phyloP scores from a whole-genome alignment of 2,329 filamentous ascomycete genomes.

The Ophiostoma perfectum region DNA sequence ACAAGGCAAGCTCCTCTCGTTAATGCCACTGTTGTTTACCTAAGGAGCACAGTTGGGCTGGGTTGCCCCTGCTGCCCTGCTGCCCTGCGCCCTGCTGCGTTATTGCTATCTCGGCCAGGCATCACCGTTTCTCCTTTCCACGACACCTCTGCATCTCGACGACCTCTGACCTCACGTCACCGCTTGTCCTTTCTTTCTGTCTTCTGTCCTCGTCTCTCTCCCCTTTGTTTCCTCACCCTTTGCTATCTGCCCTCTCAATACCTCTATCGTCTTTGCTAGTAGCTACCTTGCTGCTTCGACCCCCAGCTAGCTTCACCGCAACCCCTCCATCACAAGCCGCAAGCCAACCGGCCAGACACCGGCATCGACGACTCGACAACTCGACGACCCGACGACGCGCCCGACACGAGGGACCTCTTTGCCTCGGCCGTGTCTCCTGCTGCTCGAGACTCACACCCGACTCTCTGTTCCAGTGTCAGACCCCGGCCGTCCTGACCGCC shows the following conservation, averaged over 20 bases:
- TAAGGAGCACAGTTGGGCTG: conserved; percentile 7
- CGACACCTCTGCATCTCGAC: conserved; percentile 6
- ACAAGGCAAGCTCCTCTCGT: conserved; percentile 4
- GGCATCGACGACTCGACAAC: not conserved
- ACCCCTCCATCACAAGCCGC: conserved; percentile 11
- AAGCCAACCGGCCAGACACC: not conserved
- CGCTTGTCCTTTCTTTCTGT: not conserved
- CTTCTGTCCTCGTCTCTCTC: not conserved
- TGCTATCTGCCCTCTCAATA: not conserved
- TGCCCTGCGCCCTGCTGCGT: not conserved
- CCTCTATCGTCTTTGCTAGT: not conserved
- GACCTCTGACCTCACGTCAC: conserved; percentile 6
- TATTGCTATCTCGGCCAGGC: conserved; percentile 19
- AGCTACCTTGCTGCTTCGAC: not conserved
- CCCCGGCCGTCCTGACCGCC: not conserved
- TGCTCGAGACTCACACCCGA: not conserved
- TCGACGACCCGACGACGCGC: not conserved
- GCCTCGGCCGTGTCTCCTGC: not conserved
- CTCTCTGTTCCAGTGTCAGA: not conserved
- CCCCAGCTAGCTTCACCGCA: conserved; percentile 9
- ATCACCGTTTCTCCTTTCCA: conserved; percentile 20
- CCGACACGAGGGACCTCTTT: not conserved
- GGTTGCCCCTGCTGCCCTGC: conserved; percentile 8
- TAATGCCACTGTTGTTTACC: conserved; percentile 9
- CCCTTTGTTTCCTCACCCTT: too few relatives aligned